Conservation (phyloP, 2,329 filamentous ascomycete species). For the Talaromyces funiculosus region DNA sequence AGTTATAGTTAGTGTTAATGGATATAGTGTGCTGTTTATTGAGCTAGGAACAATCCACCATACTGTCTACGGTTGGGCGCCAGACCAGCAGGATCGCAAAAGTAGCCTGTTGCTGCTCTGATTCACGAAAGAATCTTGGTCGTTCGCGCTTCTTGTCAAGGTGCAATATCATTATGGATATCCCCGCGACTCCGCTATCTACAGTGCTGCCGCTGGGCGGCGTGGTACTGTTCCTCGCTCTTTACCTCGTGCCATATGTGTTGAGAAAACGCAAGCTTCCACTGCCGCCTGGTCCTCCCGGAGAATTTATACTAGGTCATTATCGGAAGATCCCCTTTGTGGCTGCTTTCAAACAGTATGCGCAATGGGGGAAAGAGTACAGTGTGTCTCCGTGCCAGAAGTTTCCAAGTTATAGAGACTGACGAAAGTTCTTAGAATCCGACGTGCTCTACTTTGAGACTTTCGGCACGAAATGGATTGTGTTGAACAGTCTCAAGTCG, state of each 20-base stretch:
- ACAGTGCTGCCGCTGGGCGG: not conserved
- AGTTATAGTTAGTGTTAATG: too few relatives aligned
- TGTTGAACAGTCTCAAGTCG: conserved; percentile 3
- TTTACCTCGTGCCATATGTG: not conserved
- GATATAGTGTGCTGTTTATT: too few relatives aligned
- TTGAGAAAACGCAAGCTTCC: conserved; percentile 1
- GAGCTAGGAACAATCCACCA: too few relatives aligned
- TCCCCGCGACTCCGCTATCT: not conserved
- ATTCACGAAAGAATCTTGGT: too few relatives aligned
- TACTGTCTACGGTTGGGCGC: too few relatives aligned
- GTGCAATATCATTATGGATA: not conserved
- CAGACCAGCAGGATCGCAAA: too few relatives aligned
- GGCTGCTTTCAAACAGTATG: not conserved
- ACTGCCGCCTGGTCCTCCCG: not conserved
- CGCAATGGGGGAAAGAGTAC: conserved; percentile 5
- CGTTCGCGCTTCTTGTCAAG: not conserved
- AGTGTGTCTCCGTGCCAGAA: not conserved
- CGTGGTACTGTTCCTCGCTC: not conserved
- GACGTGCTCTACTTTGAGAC: conserved; percentile 6
- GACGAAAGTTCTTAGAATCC: not conserved
- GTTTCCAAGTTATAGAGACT: not conserved
- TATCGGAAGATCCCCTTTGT: not conserved
- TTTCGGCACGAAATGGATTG: not conserved
- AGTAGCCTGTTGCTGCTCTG: too few relatives aligned
- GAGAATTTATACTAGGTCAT: not conserved